Evolutionary conservation across 2,329 filamentous ascomycete species (phyloP), one percentile per base, ranked within the genome.

Genomic region (Chaetomiaceae sp.): DNA sequence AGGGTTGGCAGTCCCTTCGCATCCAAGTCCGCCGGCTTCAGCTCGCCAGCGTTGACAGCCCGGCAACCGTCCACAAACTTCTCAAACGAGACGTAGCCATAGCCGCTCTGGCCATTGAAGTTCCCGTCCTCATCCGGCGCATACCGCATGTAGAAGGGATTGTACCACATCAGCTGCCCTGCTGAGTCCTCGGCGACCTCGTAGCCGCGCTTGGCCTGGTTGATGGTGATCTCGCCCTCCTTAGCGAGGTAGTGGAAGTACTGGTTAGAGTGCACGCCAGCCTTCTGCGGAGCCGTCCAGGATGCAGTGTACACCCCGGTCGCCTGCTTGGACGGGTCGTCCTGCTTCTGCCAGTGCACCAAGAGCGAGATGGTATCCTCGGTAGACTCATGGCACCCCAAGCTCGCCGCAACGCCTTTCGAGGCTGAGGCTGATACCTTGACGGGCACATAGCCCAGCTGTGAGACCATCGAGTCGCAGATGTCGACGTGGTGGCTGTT

Each of bases 131-230:
- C 90, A 60, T 95, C 89, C 17, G 90, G 89, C 11, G 89, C 87
- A 61, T 95, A 95, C 59, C 85, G 84, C 88, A 94, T 95, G 69
- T 94, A 94, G 68, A 94, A 94, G 64, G 90, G 90, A 66, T 96
- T 96, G 65, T 87, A 85, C 88, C 89, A 95, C 62, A 84, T 77
- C 51, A 95, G 68, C 62, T 82, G 77, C 33, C 78, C 79, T 2
- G 71, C 70, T 17, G 68, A 76, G 63, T 96, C 90, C 55, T 89
- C 86, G n/a, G 90, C 88, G 10, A 96, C 85, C 61, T 96, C 89
- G 69, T 96, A 96, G 38, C 90, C 90, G 45, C 90, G 80, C 75
- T 95, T 94, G 36, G 89, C 90, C 70, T 96, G 91, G 71, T 96
- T 88, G 59, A 95, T 79, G 50, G 87, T 81, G 58, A 96, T 81